A percentile compares a stretch with the other conserved stretches of the same genome.
phyloP scores from a whole-genome alignment of 2,329 filamentous ascomycete genomes.

The Clarireedia homoeocarpa region DNA sequence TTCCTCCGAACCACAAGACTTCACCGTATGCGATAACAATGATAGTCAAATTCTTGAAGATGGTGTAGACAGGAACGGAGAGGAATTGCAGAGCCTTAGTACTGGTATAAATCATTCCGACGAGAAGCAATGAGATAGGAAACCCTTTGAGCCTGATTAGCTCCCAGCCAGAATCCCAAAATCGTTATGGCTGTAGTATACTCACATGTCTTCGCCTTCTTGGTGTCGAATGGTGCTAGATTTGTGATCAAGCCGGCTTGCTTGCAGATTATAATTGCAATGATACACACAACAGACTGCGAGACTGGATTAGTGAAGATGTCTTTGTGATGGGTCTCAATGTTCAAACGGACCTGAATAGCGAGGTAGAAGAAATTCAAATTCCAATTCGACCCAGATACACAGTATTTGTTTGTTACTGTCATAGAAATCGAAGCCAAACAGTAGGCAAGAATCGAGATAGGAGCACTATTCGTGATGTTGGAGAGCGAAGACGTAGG shows the following conservation, averaged over 20 bases:
- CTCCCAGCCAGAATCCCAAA: neutral
- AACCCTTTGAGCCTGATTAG: slow-evolving; percentile 58
- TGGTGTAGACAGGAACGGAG: slow-evolving; percentile 96
- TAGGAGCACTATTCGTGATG: slow-evolving; percentile 65
- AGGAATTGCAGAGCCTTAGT: slow-evolving; percentile 94
- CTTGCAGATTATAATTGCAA: slow-evolving; percentile 78
- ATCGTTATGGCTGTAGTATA: neutral
- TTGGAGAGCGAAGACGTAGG: slow-evolving; percentile 21
- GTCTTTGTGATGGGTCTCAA: neutral
- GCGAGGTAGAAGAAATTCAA: slow-evolving; percentile 91
- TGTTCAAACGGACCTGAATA: slow-evolving; percentile 63
- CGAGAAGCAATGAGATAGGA: slow-evolving; percentile 87
- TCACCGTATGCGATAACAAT: slow-evolving; percentile 98
- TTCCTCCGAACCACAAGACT: slow-evolving; percentile 95
- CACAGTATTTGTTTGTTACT: slow-evolving; percentile 98
- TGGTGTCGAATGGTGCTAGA: slow-evolving; percentile 70
- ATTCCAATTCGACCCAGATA: slow-evolving; percentile 87
- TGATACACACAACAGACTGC: slow-evolving; percentile 82
- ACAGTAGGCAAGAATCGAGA: slow-evolving; percentile 87
- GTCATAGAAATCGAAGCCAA: slow-evolving; percentile 98
- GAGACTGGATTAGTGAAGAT: slow-evolving; percentile 9
- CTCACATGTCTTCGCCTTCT: slow-evolving; percentile 89
- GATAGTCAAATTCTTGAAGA: slow-evolving; percentile 99
- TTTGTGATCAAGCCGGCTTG: slow-evolving; percentile 74
- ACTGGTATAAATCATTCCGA: slow-evolving; percentile 98